Base-by-base conservation (phyloP, 2,329 filamentous ascomycete species). In the Lithohypha guttulata region DNA sequence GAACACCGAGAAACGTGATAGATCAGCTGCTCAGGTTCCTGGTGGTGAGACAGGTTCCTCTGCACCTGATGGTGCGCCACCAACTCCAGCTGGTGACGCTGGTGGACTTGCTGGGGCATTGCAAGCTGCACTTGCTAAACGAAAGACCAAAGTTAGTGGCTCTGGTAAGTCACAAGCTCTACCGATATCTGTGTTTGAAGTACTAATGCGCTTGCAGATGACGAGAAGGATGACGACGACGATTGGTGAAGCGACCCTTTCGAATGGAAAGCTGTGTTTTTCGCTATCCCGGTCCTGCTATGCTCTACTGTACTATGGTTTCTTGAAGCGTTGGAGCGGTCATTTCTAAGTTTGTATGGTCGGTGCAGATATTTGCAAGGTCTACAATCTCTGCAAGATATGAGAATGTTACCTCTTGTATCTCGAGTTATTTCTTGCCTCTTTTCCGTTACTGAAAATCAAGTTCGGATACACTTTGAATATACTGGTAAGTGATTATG, bases 81-180 rank as follows among this genome's bases (percentile, higher is more conserved):
- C 59, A 41, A 35, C 42, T 3, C 43, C 38, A 8, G 44, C 33
- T 25, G 42, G 37, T 4, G 64, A 61, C 30, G 64, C 53, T 22
- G 64, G 77, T 41, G 79, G 76, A 23, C 75, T 95, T 71, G 84
- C 85, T 15, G 84, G 81, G 64, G 87, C 85, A 33, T 64, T 94
- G 51, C 84, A 84, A 43, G 80, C 77, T 44, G 82, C 81, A 42
- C 62, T 87, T 52, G 76, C 80, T 55, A 82, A 84, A 64, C 73
- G 89, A 60, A 95, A 95, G 69, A 77, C 85, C 61, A 94, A 93
- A 70, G 89, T 95, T 58, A 84, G 84, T 64, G 81, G 84, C 59
- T 93, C 84, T 70, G 89, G 89, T 95, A 76, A 77, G 84, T 80
- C 37, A 37, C 7, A 35, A 39, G 41, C 28, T 17, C 15, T 15